phyloP scores from a whole-genome alignment of 148 eudicot species.

The Agrostemma githago region DNA sequence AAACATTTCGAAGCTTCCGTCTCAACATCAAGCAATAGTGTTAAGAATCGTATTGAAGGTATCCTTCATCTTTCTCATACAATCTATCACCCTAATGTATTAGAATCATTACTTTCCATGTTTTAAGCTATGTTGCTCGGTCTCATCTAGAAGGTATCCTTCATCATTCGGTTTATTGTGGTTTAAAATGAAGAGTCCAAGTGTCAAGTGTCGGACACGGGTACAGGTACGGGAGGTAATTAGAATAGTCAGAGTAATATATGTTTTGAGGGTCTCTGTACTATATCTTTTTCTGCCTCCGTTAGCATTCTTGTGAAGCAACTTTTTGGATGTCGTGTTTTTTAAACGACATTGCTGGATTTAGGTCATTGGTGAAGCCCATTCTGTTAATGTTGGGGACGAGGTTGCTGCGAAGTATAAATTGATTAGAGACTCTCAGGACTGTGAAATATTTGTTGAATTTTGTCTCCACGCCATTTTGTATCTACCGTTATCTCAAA shows the following conservation, averaged over 20 bases:
- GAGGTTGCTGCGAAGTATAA: constrained; percentile 55
- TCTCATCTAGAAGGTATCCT: too few relatives aligned
- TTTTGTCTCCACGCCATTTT: constrained; percentile 74
- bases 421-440: constrained; percentile 44
- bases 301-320: not conserved
- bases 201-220: too few relatives aligned
- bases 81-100: not conserved
- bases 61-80: constrained; percentile 13
- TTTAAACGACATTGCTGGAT: constrained; percentile 19
- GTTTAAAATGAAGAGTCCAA: too few relatives aligned
- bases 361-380: constrained; percentile 86
- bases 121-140: too few relatives aligned
- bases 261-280: not conserved
- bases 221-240: too few relatives aligned
- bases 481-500: constrained; percentile 66
- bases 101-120: not conserved
- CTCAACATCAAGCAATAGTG: constrained; percentile 81
- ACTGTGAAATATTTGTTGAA: constrained; percentile 69
- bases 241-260: too few relatives aligned
- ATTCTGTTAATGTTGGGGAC: constrained; percentile 52
- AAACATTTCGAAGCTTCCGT: constrained; percentile 75
- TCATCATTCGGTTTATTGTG: too few relatives aligned
- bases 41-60: constrained; percentile 68
- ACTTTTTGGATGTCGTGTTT: not conserved
- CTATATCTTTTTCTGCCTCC: not conserved